Evolutionary conservation across 2,329 filamentous ascomycete genomes (phyloP), one percentile per base, ranked within the genome.

Genomic region (Paraphoma chrysanthemicola): DNA sequence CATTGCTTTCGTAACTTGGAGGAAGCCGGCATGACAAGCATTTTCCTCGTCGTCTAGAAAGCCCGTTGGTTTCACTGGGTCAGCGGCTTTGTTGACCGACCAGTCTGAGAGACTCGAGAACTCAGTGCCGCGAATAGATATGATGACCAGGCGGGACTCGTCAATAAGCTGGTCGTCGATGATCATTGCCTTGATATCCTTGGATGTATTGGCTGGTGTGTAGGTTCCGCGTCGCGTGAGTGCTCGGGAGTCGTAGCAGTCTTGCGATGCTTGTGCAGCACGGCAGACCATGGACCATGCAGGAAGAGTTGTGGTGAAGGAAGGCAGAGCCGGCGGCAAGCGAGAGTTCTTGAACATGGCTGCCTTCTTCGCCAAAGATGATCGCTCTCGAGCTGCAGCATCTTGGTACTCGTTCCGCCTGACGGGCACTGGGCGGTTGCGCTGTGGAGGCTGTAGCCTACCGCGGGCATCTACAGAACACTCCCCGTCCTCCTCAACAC

Each of bases 21-120:
- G 80, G 64, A 94, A 95, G 0, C 91, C 91, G 0, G 89, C 83
- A 71, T 95, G 91, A 70, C 90, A 93, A 17, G 87, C 81, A 68
- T 93, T 94, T 23, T 85, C 86, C 0, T 81, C 72, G 64, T 93
- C 90, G 67, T 93, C 90, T 2, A 54, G 33, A 36, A 54, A 54
- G 4, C 45, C 52, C 7, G 36, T 38, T 6, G 52, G 52, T n/a
- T 36, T 49, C 4, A 41, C 38, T 11, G 52, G 52, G 29, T 54
- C 46, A 6, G 52, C 38, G 30, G 36, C 52, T 36, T 54, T 54
- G 36, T 54, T 54, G 3, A 54, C 52, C 1, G 52, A 39, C 52
- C 52, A 54, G 29, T 54, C 52, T 17, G 53, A 16, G 23, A 54
- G 42, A 39, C 52, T 48, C 23, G 43, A 38, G 23, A 38, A 48